phyloP scores from a whole-genome alignment of 1,139 yeast genomes.

The Saccharomyces hybrid region DNA sequence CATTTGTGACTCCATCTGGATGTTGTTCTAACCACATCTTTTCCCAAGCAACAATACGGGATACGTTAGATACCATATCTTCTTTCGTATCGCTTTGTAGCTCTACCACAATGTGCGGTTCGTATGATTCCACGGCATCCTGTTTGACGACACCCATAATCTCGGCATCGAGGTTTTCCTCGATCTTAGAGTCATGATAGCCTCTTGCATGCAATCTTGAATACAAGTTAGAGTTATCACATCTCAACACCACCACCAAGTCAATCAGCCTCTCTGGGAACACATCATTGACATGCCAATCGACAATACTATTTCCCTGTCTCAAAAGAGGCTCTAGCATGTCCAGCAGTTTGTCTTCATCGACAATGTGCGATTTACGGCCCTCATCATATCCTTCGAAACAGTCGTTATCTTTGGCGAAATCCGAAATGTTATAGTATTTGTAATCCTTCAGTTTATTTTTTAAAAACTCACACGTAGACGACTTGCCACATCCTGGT shows the following conservation, averaged over 20 bases:
- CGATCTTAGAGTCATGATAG: conserved; percentile 71
- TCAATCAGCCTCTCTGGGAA: conserved; percentile 92
- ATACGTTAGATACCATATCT: conserved; percentile 73
- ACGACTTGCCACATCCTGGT: conserved; percentile 95
- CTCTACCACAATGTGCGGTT: conserved; percentile 73
- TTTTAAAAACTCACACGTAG: conserved; percentile 64
- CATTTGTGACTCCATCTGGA: conserved; percentile 40
- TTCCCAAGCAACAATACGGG: conserved; percentile 67
- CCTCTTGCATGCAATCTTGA: conserved; percentile 71
- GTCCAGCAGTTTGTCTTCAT: conserved; percentile 83
- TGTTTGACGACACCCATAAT: conserved; percentile 87
- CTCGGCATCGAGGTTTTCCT: conserved; percentile 92
- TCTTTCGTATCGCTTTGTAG: conserved; percentile 64
- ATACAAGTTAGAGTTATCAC: conserved; percentile 62
- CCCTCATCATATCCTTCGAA: conserved; percentile 80
- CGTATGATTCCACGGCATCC: conserved; percentile 81
- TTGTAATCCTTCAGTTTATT: conserved; percentile 44
- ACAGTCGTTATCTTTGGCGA: conserved; percentile 71
- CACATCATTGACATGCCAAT: conserved; percentile 96
- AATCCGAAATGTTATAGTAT: conserved; percentile 67
- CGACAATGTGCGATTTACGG: conserved; percentile 81
- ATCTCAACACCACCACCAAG: conserved; percentile 78
- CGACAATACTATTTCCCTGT: conserved; percentile 79
- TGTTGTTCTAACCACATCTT: conserved; percentile 57
- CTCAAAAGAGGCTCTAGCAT: conserved; percentile 69